Evolutionary conservation across 2,329 filamentous ascomycete species (phyloP), one percentile per base, ranked within the genome.

Genomic region (Phialemonium atrogriseum): DNA sequence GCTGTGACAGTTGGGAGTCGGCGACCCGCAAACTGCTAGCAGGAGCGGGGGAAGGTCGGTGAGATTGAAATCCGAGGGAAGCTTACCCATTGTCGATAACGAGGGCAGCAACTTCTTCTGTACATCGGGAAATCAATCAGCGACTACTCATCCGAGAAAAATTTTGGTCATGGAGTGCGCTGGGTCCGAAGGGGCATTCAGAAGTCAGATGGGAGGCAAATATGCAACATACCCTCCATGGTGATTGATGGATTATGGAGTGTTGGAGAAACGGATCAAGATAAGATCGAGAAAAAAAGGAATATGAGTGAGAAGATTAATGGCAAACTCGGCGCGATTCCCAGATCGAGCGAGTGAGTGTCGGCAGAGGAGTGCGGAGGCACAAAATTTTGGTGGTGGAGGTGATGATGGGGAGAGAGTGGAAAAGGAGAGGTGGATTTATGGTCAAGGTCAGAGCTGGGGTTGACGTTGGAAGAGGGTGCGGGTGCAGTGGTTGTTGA

Each of bases 31-130:
- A n/a, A n/a, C n/a, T n/a, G n/a, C n/a, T n/a, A n/a, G n/a, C n/a
- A n/a, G n/a, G n/a, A n/a, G n/a, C 33, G 6, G 20, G 12, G 32
- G 30, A 30, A 27, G 42, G 59, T 55, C 55, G 58, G 58, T 59
- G 56, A 62, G 45, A 40, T 34, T 20, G 30, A 32, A 32, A 37
- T 42, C 39, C 41, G 45, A 38, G 37, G 37, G 50, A 56, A 69
- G 73, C 88, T 85, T 89, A 98, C 91, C 91, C 91, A 96, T 98
- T 98, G 88, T 98, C 91, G 74, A 98, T 96, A 71, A 98, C 91
- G 85, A 98, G 88, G 70, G 91, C 91, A 69, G 91, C 91, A 71
- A 98, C 91, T 86, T 98, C 91, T 80, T 98, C 91, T 96, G 63
- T 68, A 70, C 6, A 14, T 45, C 42, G 41, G 43, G 51, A 59